Evolutionary conservation across 768 basidiomycete genomes (phyloP).

Genomic region (Trichaptum fuscoviolaceum): DNA sequence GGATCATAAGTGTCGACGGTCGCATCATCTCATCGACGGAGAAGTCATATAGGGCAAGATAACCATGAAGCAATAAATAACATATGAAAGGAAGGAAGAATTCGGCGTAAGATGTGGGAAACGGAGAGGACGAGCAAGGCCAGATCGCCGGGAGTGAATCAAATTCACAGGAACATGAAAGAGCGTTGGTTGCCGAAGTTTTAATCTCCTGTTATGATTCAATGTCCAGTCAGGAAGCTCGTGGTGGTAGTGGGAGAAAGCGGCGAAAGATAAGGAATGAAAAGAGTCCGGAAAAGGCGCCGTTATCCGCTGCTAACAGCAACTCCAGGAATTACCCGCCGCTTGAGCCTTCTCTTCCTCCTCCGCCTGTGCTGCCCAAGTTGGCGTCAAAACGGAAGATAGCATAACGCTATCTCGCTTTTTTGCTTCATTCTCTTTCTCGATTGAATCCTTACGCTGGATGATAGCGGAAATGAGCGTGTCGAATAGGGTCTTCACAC

Average conservation of each 20-base stretch:
- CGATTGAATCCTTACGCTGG: constrained; percentile 68
- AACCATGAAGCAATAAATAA: not conserved
- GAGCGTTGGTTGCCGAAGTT: not conserved
- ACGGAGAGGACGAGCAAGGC: not conserved
- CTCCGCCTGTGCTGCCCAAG: constrained; percentile 77
- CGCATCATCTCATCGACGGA: not conserved
- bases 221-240: not conserved
- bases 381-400: constrained; percentile 53
- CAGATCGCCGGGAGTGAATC: not conserved
- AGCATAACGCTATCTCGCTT: constrained; percentile 83
- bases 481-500: constrained; percentile 76
- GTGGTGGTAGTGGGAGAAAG: constrained; percentile 8
- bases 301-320: constrained; percentile 47
- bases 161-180: not conserved
- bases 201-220: not conserved
- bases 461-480: constrained; percentile 79
- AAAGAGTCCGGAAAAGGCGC: constrained; percentile 12
- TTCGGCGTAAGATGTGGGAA: not conserved
- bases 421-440: constrained; percentile 73
- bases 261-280: constrained; percentile 4
- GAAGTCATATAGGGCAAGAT: not conserved
- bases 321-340: constrained; percentile 56
- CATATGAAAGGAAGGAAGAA: not conserved
- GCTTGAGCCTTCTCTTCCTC: constrained; percentile 59
- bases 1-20: not conserved